phyloP scores from a whole-genome alignment of 768 basidiomycete species.

The Rhizopogon salebrosus region DNA sequence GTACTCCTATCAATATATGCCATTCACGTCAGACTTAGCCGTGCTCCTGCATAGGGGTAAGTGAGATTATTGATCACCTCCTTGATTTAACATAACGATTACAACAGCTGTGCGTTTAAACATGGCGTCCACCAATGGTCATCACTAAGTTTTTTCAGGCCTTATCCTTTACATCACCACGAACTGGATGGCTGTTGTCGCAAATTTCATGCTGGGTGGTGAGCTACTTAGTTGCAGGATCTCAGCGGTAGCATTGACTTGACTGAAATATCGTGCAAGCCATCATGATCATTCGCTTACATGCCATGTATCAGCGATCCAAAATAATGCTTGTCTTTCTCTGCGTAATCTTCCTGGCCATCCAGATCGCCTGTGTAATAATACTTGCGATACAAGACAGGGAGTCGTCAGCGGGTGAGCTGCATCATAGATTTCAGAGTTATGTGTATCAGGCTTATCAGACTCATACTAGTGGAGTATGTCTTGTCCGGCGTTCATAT shows the following conservation, averaged over 20 bases:
- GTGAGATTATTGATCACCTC: background rate
- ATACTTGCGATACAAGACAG: background rate
- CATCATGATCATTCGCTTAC: background rate
- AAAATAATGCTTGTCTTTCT: background rate
- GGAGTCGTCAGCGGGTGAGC: background rate
- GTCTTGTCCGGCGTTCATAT: background rate
- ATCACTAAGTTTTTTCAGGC: background rate
- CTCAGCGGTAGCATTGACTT: background rate
- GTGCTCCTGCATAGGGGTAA: background rate
- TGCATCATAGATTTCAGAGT: background rate
- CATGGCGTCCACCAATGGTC: background rate
- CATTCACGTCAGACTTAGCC: background rate
- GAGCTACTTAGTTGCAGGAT: background rate
- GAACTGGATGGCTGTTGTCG: background rate
- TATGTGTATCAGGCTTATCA: background rate
- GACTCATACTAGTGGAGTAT: background rate
- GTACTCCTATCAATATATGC: background rate
- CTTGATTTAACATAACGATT: background rate
- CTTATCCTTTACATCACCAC: background rate
- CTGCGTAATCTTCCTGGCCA: background rate
- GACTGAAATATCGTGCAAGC: background rate
- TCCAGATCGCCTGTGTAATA: background rate
- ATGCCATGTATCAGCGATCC: background rate
- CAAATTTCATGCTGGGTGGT: background rate
- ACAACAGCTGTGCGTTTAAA: background rate